Evolutionary conservation across 768 basidiomycete species (phyloP).

Genomic region (Dendrothele bispora): DNA sequence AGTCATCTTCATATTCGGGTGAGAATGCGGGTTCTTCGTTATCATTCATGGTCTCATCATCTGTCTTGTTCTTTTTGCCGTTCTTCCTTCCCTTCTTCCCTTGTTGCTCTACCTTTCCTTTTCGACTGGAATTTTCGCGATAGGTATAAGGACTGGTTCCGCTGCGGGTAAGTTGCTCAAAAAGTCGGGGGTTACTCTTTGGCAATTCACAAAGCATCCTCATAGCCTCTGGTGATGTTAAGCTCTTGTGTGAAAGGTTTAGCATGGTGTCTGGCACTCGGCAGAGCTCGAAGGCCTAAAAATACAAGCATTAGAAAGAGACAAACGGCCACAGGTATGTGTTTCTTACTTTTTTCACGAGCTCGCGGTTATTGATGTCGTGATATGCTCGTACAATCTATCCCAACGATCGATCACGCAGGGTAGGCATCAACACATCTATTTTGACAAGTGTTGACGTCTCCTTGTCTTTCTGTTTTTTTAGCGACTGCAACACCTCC

Average conservation of each 20-base stretch:
- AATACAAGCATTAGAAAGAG: neutral
- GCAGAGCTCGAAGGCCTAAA: neutral
- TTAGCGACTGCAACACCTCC: too few species aligned
- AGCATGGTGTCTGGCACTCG: neutral
- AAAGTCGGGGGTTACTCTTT: too few species aligned
- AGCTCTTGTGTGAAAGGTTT: neutral
- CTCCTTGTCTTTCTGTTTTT: neutral
- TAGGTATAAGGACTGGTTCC: neutral
- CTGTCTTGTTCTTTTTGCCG: too few species aligned
- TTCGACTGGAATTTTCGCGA: neutral
- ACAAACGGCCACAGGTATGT: neutral
- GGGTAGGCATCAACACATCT: slow-evolving; percentile 17
- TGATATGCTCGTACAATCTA: slow-evolving; percentile 29
- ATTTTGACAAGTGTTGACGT: too few species aligned
- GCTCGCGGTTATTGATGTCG: slow-evolving; percentile 21
- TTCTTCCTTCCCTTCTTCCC: neutral
- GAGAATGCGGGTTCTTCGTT: neutral
- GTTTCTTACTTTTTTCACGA: slow-evolving; percentile 27
- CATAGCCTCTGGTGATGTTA: neutral
- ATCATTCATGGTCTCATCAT: neutral
- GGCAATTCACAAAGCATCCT: too few species aligned
- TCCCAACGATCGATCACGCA: slow-evolving; percentile 22
- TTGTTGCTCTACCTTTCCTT: neutral
- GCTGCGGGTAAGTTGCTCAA: neutral
- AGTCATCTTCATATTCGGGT: neutral